Evolutionary conservation across 768 basidiomycete species (phyloP).

Genomic region (Boletus edulis): DNA sequence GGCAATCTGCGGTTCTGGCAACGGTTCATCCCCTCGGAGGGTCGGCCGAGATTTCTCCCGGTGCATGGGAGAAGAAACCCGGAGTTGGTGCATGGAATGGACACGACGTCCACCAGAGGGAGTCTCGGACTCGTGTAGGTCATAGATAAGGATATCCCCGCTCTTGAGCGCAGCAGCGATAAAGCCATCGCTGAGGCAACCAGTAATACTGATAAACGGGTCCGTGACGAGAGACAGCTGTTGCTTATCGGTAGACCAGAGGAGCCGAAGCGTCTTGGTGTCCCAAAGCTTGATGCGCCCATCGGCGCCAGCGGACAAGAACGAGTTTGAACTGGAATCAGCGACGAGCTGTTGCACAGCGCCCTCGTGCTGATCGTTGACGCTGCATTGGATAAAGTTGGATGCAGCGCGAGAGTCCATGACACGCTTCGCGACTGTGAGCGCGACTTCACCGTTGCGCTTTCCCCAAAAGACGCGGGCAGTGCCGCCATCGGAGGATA

Average conservation of each 20-base stretch:
- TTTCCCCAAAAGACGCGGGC: conserved; percentile 76
- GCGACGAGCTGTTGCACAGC: conserved; percentile 55
- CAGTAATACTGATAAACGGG: conserved; percentile 49
- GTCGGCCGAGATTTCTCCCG: conserved; percentile 7
- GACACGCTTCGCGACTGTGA: conserved; percentile 54
- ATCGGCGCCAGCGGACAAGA: conserved; percentile 58
- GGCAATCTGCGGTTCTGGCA: conserved; percentile 5
- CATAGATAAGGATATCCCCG: conserved; percentile 60
- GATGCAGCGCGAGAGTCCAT: conserved; percentile 54
- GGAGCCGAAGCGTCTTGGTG: conserved; percentile 45
- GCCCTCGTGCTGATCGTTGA: conserved; percentile 64
- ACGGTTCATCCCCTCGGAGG: background rate
- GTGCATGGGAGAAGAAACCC: conserved; percentile 36
- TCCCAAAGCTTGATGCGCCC: conserved; percentile 78
- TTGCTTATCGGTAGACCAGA: conserved; percentile 59
- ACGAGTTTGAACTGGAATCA: conserved; percentile 35
- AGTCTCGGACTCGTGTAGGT: conserved; percentile 35
- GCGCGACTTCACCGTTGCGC: conserved; percentile 61
- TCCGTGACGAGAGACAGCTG: conserved; percentile 40
- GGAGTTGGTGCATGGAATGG: conserved; percentile 27
- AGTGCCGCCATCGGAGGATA: conserved; percentile 61
- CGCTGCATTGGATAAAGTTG: conserved; percentile 45
- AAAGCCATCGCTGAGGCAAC: conserved; percentile 40
- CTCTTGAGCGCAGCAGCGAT: conserved; percentile 52
- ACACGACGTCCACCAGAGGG: conserved; percentile 9